Evolutionary conservation across 176 grass and related monocot species (phyloP).

Genomic region (Dactylis glomerata): DNA sequence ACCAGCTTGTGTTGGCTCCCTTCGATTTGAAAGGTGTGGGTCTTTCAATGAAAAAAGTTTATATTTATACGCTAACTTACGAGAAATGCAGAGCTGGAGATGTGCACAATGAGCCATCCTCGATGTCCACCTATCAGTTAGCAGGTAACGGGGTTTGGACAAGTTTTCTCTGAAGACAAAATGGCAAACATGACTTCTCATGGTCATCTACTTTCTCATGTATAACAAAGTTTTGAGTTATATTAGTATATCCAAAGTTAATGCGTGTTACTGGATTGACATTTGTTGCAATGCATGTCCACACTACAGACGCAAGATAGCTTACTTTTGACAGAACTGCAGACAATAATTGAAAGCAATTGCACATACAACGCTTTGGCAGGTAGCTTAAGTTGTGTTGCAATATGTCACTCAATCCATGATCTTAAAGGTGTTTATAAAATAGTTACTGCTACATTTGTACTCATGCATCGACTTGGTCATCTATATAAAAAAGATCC

Average conservation of each 20-base stretch:
- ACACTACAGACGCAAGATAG: not conserved
- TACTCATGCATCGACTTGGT: not conserved
- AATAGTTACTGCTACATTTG: not conserved
- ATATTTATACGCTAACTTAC: not conserved
- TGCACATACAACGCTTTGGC: constrained; percentile 9
- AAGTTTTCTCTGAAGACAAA: not conserved
- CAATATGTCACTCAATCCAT: not conserved
- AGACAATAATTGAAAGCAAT: constrained; percentile 25
- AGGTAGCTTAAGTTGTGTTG: constrained; percentile 28
- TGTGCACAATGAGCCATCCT: constrained; percentile 32
- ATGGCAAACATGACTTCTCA: not conserved
- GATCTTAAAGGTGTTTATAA: not conserved
- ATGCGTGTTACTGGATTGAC: not conserved
- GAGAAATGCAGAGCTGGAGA: constrained; percentile 13
- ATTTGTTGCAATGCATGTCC: constrained; percentile 31
- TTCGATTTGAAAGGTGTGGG: not conserved
- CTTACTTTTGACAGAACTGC: constrained; percentile 17
- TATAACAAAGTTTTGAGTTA: not conserved
- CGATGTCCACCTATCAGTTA: not conserved
- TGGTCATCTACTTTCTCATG: constrained; percentile 11
- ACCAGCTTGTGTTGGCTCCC: constrained; percentile 2
- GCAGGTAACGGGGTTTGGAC: constrained; percentile 16
- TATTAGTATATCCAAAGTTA: constrained; percentile 2
- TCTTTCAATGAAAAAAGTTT: not conserved
- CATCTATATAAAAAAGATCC: not conserved